phyloP scores from a whole-genome alignment of 306 rosid species.

The Cicer chorassanicum region DNA sequence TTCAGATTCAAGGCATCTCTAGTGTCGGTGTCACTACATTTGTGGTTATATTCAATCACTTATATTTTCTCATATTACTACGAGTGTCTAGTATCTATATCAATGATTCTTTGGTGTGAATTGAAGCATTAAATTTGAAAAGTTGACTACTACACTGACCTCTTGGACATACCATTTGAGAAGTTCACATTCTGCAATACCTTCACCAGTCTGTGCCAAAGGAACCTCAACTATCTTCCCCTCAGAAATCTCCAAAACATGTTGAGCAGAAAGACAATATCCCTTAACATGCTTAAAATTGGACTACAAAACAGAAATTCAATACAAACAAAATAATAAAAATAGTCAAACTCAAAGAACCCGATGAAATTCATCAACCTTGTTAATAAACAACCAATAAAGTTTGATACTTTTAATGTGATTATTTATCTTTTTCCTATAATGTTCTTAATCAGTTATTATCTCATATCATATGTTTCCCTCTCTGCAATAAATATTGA shows the following conservation, averaged over 20 bases:
- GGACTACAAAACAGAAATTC: slow-evolving; percentile 47
- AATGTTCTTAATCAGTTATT: too few relatives aligned
- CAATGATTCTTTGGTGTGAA: too few relatives aligned
- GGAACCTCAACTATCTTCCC: slow-evolving; percentile 73
- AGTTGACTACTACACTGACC: slow-evolving; percentile 49
- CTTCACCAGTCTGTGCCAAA: slow-evolving; percentile 98
- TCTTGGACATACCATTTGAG: slow-evolving; percentile 94
- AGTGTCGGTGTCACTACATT: too few relatives aligned
- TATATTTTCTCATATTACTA: too few relatives aligned
- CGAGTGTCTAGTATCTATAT: too few relatives aligned
- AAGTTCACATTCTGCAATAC: slow-evolving; percentile 97
- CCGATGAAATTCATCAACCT: background rate
- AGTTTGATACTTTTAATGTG: too few relatives aligned
- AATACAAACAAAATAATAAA: background rate
- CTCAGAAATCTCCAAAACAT: slow-evolving; percentile 47
- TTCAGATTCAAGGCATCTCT: too few relatives aligned
- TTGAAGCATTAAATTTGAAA: too few relatives aligned
- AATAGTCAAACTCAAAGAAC: background rate
- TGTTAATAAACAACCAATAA: background rate
- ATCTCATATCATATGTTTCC: too few relatives aligned
- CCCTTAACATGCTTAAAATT: slow-evolving; percentile 41
- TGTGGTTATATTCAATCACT: too few relatives aligned
- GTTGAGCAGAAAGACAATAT: slow-evolving; percentile 62
- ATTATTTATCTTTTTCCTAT: too few relatives aligned
- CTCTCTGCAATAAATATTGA: too few relatives aligned